These are phyloP conservation scores for Sporothrix phasma DNA, from an alignment of 2,329 filamentous ascomycete genomes.

Conservation along the genomic window DNA sequence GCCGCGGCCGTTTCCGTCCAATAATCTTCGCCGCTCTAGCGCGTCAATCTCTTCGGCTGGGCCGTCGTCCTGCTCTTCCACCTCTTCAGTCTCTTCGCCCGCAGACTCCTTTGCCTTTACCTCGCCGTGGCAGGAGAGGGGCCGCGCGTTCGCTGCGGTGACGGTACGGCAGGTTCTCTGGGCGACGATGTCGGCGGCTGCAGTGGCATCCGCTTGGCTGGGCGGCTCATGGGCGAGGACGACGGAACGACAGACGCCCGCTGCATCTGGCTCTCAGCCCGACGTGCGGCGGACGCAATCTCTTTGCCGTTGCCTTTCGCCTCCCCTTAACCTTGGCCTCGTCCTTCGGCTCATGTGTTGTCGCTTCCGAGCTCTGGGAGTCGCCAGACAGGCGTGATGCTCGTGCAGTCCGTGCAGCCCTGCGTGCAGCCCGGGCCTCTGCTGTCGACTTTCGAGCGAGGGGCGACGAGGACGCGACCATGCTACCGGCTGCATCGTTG, in stretches of 20 bases:
- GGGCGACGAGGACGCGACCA: constrained; percentile 16
- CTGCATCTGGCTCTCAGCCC: not conserved
- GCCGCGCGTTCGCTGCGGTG: not conserved
- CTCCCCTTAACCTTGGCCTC: not conserved
- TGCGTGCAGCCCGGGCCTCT: not conserved
- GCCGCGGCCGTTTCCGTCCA: constrained; percentile 35
- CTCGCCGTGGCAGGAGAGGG: not conserved
- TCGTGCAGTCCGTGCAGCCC: not conserved
- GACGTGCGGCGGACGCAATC: not conserved
- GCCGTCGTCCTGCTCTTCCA: constrained; percentile 22
- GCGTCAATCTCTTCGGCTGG: constrained; percentile 37
- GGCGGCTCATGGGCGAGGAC: constrained; percentile 3
- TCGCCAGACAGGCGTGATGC: not conserved
- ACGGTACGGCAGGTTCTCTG: not conserved
- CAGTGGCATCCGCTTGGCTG: not conserved
- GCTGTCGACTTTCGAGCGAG: constrained; percentile 16
- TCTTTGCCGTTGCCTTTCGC: not conserved
- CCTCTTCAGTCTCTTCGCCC: constrained; percentile 20
- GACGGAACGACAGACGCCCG: constrained; percentile 12
- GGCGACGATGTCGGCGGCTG: constrained; percentile 8
- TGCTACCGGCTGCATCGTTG: not conserved
- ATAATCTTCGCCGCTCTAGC: constrained; percentile 34
- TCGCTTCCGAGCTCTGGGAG: not conserved
- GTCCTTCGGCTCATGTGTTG: not conserved
- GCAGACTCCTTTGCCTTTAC: not conserved